These are phyloP conservation scores for Laburnicola sp. DNA, from an alignment of 2,329 filamentous ascomycete species.

Conservation along the genomic window DNA sequence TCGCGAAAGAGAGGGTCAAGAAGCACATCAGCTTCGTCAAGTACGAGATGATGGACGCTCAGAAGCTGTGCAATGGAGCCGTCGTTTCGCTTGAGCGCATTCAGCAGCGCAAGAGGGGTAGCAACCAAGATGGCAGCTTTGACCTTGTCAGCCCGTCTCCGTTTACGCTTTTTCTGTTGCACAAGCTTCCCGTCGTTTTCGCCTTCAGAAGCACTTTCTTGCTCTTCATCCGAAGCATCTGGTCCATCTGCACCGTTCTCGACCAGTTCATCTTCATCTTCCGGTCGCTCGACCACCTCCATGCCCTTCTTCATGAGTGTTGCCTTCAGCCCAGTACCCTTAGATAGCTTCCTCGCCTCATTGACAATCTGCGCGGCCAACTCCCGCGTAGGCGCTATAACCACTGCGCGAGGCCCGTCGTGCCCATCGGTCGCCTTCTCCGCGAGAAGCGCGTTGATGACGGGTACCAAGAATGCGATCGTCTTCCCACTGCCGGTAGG, in stretches of 20 bases:
- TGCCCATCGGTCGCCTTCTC: constrained; percentile 26
- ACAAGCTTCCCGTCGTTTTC: constrained; percentile 26
- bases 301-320: constrained; percentile 85
- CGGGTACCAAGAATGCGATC: constrained; percentile 84
- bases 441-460: constrained; percentile 71
- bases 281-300: constrained; percentile 55
- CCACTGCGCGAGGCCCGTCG: constrained; percentile 44
- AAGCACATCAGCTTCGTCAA: constrained; percentile 95
- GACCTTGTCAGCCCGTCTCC: constrained; percentile 55
- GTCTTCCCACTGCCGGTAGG: constrained; percentile 98
- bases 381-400: constrained; percentile 56
- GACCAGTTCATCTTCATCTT: constrained; percentile 46
- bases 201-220: constrained; percentile 7
- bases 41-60: constrained; percentile 71
- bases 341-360: constrained; percentile 80
- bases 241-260: constrained; percentile 35
- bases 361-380: constrained; percentile 56
- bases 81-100: constrained; percentile 62
- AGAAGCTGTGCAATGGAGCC: constrained; percentile 59
- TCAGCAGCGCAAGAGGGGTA: constrained; percentile 76
- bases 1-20: constrained; percentile 88
- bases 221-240: constrained; percentile 39
- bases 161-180: constrained; percentile 39
- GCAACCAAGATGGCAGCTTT: constrained; percentile 80
- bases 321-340: constrained; percentile 76